phyloP scores from a whole-genome alignment of 768 basidiomycete genomes.

The Tulasnella calospora region DNA sequence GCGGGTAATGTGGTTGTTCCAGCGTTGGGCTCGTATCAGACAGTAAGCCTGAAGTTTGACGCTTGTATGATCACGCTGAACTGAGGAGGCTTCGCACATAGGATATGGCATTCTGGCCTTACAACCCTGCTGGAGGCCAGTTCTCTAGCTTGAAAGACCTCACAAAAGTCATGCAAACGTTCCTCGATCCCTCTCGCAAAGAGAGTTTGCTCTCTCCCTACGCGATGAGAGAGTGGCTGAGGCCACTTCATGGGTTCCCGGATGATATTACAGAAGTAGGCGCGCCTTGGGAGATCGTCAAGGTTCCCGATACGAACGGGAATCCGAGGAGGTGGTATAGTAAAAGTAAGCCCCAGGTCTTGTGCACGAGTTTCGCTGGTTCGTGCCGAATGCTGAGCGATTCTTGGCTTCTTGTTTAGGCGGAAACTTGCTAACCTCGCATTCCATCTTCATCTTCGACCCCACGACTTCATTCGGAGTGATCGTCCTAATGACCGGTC shows the following conservation, averaged over 20 bases:
- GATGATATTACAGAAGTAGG: constrained; percentile 29
- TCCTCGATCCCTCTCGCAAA: constrained; percentile 41
- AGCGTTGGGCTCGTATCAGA: not conserved
- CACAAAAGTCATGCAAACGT: constrained; percentile 42
- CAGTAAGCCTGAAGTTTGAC: not conserved
- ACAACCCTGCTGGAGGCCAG: constrained; percentile 49
- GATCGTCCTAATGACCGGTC: constrained; percentile 33
- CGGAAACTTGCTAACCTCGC: constrained; percentile 33
- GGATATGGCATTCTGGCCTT: constrained; percentile 40
- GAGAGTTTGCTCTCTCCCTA: constrained; percentile 32
- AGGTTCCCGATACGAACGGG: constrained; percentile 28
- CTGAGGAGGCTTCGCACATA: constrained; percentile 25
- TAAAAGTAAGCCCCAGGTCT: constrained; percentile 32
- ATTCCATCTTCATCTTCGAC: constrained; percentile 33
- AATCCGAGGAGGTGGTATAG: constrained; percentile 32
- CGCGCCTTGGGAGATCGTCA: constrained; percentile 30
- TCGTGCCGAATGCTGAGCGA: not conserved
- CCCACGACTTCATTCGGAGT: constrained; percentile 35
- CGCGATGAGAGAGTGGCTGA: constrained; percentile 36
- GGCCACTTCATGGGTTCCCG: constrained; percentile 34
- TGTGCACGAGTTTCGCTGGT: not conserved
- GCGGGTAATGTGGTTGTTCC: not conserved
- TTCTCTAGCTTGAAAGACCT: constrained; percentile 50
- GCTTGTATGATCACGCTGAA: not conserved
- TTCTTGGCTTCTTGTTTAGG: constrained; percentile 25